Evolutionary conservation across 352 stramenopile species (phyloP), one percentile per base, ranked within the genome.

Genomic region (Thalassiosira sp.): DNA sequence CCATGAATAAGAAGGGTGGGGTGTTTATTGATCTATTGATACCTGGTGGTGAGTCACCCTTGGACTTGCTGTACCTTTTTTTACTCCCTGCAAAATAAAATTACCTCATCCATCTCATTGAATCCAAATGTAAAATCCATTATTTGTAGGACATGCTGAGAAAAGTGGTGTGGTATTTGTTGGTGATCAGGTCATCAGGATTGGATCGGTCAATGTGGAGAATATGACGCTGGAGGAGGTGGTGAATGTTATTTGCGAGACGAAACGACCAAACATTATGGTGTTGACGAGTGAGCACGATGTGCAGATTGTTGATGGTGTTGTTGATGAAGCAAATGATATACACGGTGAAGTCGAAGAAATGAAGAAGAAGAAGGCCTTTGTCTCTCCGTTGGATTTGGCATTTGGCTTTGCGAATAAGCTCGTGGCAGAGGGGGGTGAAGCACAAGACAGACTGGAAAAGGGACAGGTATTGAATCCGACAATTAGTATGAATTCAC

Each of bases 181-280:
- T 40, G 87, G 87, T 15, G 84, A 92, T 78, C 49, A 75, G 35
- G 45, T 90, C 15, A 51, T 88, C 10, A 82, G 72, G 28, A 76
- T 92, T 79, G 87, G 87, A 33, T 61, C 79, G 16, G 28, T 82
- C 3, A 68, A 86, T 82, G 80, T 91, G 3, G 48, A 64, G 8
- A 88, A 91, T 51, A 81, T 80, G 49, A 92, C 77, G 3, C 85
- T 92, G 59, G 60, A 79, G 24, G 62, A 88, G 45, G 75, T 92
- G 13, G 84, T 88, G 0, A 66, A 76, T 18, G 62, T 79, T 20
- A 91, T 92, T 75, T 69, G 67, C 1, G 70, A 85, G 25, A 66
- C 78, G 0, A 81, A 80, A 40, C 64, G 84, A 40, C 87, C 86
- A 1, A 74, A 77, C 46, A 82, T 91, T 28, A 71, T 92, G 56